Conservation (phyloP, 176 grass and related monocot genomes). For the Juncus inflexus region DNA sequence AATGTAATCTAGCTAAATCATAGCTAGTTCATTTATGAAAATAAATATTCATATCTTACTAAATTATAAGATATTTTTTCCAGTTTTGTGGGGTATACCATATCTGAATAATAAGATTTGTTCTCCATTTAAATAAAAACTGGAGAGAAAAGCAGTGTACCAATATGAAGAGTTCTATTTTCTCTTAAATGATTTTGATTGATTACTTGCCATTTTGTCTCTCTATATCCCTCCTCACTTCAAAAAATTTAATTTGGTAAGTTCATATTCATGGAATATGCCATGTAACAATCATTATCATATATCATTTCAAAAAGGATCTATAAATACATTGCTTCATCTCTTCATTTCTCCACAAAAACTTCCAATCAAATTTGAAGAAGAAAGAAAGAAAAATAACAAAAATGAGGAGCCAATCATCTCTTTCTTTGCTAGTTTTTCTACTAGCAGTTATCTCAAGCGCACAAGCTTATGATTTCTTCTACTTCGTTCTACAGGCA, state of each 20-base stretch:
- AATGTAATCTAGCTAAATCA: no score
- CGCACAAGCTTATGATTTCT: slow-evolving; percentile 75
- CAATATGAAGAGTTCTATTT: no score
- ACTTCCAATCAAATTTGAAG: slow-evolving; percentile 15
- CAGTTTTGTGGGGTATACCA: no score
- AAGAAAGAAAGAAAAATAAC: not conserved
- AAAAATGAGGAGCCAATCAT: slow-evolving; percentile 35
- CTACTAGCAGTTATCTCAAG: slow-evolving; percentile 22
- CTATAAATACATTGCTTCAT: slow-evolving; percentile 15
- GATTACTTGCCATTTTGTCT: not conserved
- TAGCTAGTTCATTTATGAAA: no score
- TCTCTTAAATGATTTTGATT: not conserved
- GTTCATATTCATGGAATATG: slow-evolving; percentile 25
- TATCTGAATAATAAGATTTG: no score
- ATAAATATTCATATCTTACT: no score
- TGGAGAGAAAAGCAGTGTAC: no score
- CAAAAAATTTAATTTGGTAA: not conserved
- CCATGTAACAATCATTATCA: slow-evolving; percentile 8
- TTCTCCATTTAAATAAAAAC: no score
- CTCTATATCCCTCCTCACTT: slow-evolving; percentile 6
- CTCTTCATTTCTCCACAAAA: slow-evolving; percentile 9
- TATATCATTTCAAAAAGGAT: not conserved
- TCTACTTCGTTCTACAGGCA: slow-evolving; percentile 73
- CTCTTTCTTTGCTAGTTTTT: slow-evolving; percentile 28
- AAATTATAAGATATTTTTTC: no score